Percentiles rank a stretch among this genome's conserved stretches.
These are phyloP conservation scores for Exophiala alcalophila DNA, from an alignment of 2,329 filamentous ascomycete genomes.

Conservation along the genomic window DNA sequence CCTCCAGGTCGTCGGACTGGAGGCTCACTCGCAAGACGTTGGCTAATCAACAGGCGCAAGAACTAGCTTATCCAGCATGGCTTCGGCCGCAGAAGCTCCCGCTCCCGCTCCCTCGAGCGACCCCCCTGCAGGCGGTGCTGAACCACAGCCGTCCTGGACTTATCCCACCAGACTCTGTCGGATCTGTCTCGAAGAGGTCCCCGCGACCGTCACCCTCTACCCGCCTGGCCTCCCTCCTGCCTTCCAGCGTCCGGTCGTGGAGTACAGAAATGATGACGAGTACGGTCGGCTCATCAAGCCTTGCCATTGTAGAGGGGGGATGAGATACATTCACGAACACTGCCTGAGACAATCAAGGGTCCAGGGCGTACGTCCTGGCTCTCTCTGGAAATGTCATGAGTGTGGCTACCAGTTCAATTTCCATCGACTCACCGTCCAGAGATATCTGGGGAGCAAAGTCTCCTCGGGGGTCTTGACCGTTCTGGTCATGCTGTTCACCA, in stretches of 20 bases:
- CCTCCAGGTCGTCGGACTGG: constrained; percentile 2
- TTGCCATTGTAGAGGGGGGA: constrained; percentile 89
- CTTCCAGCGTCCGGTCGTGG: constrained; percentile 57
- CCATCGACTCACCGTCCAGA: constrained; percentile 27
- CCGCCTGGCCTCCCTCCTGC: constrained; percentile 55
- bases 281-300: constrained; percentile 79
- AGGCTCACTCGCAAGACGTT: not conserved
- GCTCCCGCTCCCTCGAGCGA: not conserved
- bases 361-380: constrained; percentile 56
- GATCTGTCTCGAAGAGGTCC: constrained; percentile 77
- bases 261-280: constrained; percentile 69
- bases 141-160: constrained; percentile 24
- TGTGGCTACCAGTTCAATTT: constrained; percentile 31
- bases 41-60: constrained; percentile 1
- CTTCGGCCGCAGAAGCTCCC: constrained; percentile 7
- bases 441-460: constrained; percentile 60
- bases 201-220: constrained; percentile 57
- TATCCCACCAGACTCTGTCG: constrained; percentile 77
- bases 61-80: constrained; percentile 5
- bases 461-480: constrained; percentile 70
- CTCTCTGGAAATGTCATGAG: constrained; percentile 30
- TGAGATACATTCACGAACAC: constrained; percentile 89
- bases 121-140: constrained; percentile 1
- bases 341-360: constrained; percentile 82
- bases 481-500: constrained; percentile 64